Conservation (phyloP, 371 early-diverging fungal species). For the Circinella minor region DNA sequence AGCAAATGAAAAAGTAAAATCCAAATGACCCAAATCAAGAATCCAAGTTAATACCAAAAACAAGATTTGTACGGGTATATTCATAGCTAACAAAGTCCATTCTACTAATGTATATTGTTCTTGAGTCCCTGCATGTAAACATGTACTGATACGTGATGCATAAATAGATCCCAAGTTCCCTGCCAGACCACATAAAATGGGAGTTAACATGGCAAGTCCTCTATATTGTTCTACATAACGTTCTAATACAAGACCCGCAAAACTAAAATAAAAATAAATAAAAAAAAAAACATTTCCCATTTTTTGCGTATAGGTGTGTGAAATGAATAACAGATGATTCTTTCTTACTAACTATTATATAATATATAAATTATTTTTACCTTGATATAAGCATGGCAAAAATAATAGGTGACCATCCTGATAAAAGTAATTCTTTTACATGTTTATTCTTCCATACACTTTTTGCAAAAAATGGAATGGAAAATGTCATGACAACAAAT, state of each 20-base stretch:
- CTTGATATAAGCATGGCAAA: constrained; percentile 82
- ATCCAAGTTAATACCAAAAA: constrained; percentile 67
- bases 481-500: constrained; percentile 48
- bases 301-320: no score
- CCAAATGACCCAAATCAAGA: constrained; percentile 61
- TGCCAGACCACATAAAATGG: constrained; percentile 74
- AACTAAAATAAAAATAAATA: constrained; percentile 25
- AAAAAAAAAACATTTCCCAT: not conserved
- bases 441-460: constrained; percentile 62
- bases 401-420: constrained; percentile 85
- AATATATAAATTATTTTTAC: constrained; percentile 21
- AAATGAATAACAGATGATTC: no score
- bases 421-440: constrained; percentile 66
- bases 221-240: constrained; percentile 74
- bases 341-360: no score
- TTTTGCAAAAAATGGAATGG: constrained; percentile 62
- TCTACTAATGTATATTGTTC: constrained; percentile 64
- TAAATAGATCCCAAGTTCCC: constrained; percentile 89
- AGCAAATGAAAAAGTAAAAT: constrained; percentile 42
- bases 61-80: constrained; percentile 74
- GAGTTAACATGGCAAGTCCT: constrained; percentile 79
- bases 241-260: constrained; percentile 87
- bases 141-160: constrained; percentile 83
- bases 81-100: constrained; percentile 68
- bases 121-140: constrained; percentile 67